Conservation (phyloP, 345 rosid genomes). For the rapeseed (Brassica napus) region DNA sequence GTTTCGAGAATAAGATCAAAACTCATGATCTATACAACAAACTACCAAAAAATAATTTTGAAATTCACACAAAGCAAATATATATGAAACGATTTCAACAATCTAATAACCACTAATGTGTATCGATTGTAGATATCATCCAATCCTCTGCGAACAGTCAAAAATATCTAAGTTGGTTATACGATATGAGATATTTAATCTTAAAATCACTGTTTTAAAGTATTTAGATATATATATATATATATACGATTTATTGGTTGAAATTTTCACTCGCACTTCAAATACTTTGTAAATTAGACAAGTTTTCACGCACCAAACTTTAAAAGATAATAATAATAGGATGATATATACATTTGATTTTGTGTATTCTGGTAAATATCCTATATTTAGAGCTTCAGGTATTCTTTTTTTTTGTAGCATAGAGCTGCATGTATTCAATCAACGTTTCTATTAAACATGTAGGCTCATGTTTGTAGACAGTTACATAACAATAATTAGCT, state of each 20-base stretch:
- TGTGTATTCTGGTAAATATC: background rate
- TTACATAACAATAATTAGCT: constrained; percentile 18
- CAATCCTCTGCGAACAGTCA: background rate
- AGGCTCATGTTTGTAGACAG: background rate
- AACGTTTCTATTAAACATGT: background rate
- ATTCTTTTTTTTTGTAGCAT: background rate
- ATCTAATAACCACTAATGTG: background rate
- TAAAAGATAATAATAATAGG: background rate
- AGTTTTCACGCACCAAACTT: background rate
- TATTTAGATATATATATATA: background rate
- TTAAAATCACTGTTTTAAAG: background rate
- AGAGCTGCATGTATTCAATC: background rate
- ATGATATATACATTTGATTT: background rate
- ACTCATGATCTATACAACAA: background rate
- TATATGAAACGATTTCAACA: background rate
- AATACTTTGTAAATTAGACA: background rate
- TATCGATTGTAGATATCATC: background rate
- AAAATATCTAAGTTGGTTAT: background rate
- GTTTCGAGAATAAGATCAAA: background rate
- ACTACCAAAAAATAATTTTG: background rate
- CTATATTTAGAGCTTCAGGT: background rate
- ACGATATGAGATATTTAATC: background rate
- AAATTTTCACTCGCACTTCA: background rate
- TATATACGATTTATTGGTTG: background rate
- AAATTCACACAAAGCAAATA: background rate